Base-by-base conservation (phyloP, 306 rosid species). In the Glycine soja region DNA sequence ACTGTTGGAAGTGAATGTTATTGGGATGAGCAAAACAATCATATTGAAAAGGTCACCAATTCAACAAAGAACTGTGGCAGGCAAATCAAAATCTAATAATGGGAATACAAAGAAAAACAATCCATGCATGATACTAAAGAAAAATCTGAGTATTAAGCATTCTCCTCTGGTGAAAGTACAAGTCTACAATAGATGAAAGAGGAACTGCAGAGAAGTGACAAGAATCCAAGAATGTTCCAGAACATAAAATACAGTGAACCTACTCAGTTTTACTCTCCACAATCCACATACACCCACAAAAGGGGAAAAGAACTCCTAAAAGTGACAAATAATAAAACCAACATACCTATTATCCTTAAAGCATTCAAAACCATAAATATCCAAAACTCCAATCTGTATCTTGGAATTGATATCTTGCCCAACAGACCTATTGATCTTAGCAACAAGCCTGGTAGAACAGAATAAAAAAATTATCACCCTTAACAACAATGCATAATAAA, bases 351-450 rank as follows among this genome's bases (percentile, higher is more conserved):
- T 95, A 85, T 95, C 92, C 92, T 91, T 95, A 32, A 95, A 95
- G 88, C 99, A 95, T 82, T 95, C 99, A 84, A 95, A 95, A 74
- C 99, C 99, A 70, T 95, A 93, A 82, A 95, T 95, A 88, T 95
- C 99, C 91, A 95, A 70, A 43, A 95, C 94, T 82, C 99, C 99
- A 65, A 95, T 93, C 83, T 93, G 98, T 24, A 87, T 68, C 81
- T 38, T 82, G 75, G 98, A 95, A 88, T 88, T 92, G 76, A 52
- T 72, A 79, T 95, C 99, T 88, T 93, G 99, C 80, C 98, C 99
- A 46, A 93, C 98, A 80, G 98, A 89, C 70, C 80, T 90, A 81
- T 95, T 95, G 80, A 95, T 93, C 85, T 93, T 95, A 70, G 90
- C 97, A 84, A 95, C 99, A 80, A 95, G 97, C 99, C 99, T 95